These are phyloP conservation scores for Poa annua DNA, from an alignment of 176 grass and related monocot species.

Conservation along the genomic window DNA sequence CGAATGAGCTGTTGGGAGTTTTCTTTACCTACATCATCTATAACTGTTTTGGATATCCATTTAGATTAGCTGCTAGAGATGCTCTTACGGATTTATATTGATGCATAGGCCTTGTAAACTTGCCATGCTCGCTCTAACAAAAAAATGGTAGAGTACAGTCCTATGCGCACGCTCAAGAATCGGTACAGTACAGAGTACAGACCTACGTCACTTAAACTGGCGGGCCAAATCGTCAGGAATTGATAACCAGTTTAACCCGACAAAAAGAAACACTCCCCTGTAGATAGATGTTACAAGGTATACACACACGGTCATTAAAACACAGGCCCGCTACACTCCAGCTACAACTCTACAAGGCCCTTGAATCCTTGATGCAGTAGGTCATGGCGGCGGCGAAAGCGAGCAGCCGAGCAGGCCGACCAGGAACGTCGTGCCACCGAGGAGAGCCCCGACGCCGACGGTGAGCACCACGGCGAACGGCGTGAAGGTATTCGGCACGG, in stretches of 20 bases:
- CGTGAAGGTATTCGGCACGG: conserved; percentile 56
- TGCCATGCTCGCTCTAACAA: too few relatives aligned
- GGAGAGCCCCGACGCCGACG: conserved; percentile 52
- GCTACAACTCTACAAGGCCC: conserved; percentile 72
- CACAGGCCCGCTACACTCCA: background rate
- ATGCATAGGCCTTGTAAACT: too few relatives aligned
- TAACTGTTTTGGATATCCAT: too few relatives aligned
- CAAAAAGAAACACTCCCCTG: background rate
- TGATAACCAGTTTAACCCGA: background rate
- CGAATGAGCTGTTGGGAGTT: too few relatives aligned
- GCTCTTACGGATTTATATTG: too few relatives aligned
- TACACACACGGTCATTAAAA: too few relatives aligned
- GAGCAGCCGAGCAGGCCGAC: conserved; percentile 52
- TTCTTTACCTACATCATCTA: too few relatives aligned
- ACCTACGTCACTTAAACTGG: too few relatives aligned
- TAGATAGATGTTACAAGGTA: background rate
- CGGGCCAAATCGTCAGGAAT: background rate
- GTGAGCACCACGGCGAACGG: conserved; percentile 56
- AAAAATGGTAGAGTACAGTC: too few relatives aligned
- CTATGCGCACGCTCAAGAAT: too few relatives aligned
- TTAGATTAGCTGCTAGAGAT: too few relatives aligned
- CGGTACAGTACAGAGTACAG: too few relatives aligned
- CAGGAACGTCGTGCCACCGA: conserved; percentile 60
- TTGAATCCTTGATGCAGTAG: conserved; percentile 89
- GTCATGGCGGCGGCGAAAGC: conserved; percentile 55